Base-by-base conservation (phyloP, 306 rosid genomes). In the Cucumis sativus region DNA sequence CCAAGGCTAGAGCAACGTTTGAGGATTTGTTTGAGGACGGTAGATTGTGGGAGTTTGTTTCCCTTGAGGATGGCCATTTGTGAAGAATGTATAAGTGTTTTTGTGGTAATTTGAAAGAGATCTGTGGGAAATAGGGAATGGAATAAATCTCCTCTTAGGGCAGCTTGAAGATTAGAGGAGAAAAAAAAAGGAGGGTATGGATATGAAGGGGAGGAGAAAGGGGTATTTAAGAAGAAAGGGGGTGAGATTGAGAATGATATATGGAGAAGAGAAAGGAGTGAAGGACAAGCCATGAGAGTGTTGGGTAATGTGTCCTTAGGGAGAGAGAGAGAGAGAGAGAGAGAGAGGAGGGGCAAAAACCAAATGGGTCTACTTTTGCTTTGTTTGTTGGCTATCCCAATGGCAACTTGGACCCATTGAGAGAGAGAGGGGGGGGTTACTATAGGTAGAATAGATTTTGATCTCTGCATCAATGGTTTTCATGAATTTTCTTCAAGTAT, bases 1-100 rank as follows among this genome's bases (percentile, higher is more conserved):
- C 98, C 96, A 45, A 91, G 76, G 89, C 97, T 91, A 0, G 97
- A 91, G 77, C 98, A 93, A 40, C 97, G 85, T 77, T 88, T 91
- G 9, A 93, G 88, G 83, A 93, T 93, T 78, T 93, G 98, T 79
- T 88, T 89, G 23, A 93, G 84, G 10, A 93, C 88, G 28, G 91
- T 89, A 7, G 88, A 69, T 78, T 91, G 98, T 25, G 91, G 81
- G 2, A 89, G 90, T 77, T 90, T 90, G 93, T 83, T 88, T 39
- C 86, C 61, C 70, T 87, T 95, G 79, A 89, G 82, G 30, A 90
- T 83, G 11, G 90, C 99, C 99, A 95, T 93, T 70, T 70, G 56
- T 52, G 57, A 15, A 79, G 57, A 15, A 79, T 79, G n/a, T 13
- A 8, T 40, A 4, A 33, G 37, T 25, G 49, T 7, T 8, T 51